These are phyloP conservation scores for Pseudogymnoascus destructans DNA, from an alignment of 2,329 filamentous ascomycete species.

Conservation along the genomic window DNA sequence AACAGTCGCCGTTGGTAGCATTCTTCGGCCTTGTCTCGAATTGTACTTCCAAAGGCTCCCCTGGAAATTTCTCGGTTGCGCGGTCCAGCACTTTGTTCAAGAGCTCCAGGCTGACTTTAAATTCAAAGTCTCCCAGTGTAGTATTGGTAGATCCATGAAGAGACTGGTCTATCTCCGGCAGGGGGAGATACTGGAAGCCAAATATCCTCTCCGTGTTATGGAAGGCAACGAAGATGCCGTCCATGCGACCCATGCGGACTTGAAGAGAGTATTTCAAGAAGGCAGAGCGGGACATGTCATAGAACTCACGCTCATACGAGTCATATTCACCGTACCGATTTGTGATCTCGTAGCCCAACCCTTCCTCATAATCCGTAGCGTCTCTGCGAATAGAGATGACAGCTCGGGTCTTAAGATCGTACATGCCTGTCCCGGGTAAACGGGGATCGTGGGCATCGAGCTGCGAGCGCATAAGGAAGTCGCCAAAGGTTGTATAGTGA, in stretches of 20 bases:
- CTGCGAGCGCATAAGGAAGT: conserved; percentile 91
- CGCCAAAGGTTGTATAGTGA: conserved; percentile 74
- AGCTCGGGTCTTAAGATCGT: conserved; percentile 90
- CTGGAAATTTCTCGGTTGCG: conserved; percentile 62
- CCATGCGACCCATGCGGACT: conserved; percentile 94
- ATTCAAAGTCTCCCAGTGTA: conserved; percentile 67
- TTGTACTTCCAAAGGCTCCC: conserved; percentile 63
- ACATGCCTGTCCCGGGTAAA: conserved; percentile 82
- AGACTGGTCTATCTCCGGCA: conserved; percentile 77
- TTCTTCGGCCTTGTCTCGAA: conserved; percentile 58
- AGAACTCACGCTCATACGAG: conserved; percentile 91
- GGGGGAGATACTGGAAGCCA: conserved; percentile 85
- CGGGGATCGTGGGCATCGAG: conserved; percentile 80
- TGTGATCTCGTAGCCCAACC: conserved; percentile 77
- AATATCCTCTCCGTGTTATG: conserved; percentile 95
- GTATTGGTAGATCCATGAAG: conserved; percentile 66
- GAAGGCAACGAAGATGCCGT: conserved; percentile 93
- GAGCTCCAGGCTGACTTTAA: conserved; percentile 65
- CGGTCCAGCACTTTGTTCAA: conserved; percentile 68
- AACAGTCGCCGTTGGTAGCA: conserved; percentile 33
- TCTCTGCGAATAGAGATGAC: conserved; percentile 90
- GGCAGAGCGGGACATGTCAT: conserved; percentile 87
- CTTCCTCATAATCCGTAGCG: conserved; percentile 53
- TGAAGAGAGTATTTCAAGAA: conserved; percentile 96
- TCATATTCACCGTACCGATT: conserved; percentile 64